phyloP scores from a whole-genome alignment of 768 basidiomycete species.

The Auricularia heimuer region DNA sequence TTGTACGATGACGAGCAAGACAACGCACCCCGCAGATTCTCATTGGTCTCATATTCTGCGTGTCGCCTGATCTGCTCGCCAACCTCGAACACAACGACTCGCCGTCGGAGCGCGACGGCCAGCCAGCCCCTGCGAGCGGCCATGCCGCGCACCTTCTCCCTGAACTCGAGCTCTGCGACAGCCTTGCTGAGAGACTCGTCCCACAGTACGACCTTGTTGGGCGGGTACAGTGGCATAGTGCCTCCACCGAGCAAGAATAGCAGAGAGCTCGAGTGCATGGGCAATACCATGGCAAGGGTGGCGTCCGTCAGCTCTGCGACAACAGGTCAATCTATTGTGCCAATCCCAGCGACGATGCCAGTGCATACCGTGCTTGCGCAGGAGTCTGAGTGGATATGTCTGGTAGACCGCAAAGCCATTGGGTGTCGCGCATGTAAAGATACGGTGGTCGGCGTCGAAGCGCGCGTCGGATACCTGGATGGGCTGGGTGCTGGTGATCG shows the following conservation, averaged over 20 bases:
- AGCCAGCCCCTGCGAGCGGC: constrained; percentile 79
- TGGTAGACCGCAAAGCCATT: constrained; percentile 79
- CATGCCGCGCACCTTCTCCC: constrained; percentile 71
- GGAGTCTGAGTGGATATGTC: constrained; percentile 61
- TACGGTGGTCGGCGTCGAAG: constrained; percentile 69
- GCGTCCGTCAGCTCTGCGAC: constrained; percentile 64
- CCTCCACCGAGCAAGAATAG: constrained; percentile 84
- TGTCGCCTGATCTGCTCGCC: constrained; percentile 51
- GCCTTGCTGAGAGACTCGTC: constrained; percentile 68
- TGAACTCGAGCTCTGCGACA: constrained; percentile 83
- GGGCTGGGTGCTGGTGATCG: constrained; percentile 67
- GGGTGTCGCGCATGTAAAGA: constrained; percentile 73
- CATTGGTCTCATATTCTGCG: constrained; percentile 78
- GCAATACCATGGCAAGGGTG: constrained; percentile 66
- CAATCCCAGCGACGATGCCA: too few species aligned
- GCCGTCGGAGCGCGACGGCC: constrained; percentile 65
- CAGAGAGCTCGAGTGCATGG: constrained; percentile 71
- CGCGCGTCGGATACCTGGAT: constrained; percentile 67
- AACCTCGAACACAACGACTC: constrained; percentile 72
- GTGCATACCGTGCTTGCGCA: constrained; percentile 68
- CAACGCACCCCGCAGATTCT: constrained; percentile 67
- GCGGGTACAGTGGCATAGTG: constrained; percentile 78
- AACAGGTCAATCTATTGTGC: constrained; percentile 10
- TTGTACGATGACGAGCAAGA: neutral
- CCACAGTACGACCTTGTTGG: constrained; percentile 88